Evolutionary conservation across 1,284 basidiomycete genomes (phyloP).

Genomic region (Tylopilus microsporus): DNA sequence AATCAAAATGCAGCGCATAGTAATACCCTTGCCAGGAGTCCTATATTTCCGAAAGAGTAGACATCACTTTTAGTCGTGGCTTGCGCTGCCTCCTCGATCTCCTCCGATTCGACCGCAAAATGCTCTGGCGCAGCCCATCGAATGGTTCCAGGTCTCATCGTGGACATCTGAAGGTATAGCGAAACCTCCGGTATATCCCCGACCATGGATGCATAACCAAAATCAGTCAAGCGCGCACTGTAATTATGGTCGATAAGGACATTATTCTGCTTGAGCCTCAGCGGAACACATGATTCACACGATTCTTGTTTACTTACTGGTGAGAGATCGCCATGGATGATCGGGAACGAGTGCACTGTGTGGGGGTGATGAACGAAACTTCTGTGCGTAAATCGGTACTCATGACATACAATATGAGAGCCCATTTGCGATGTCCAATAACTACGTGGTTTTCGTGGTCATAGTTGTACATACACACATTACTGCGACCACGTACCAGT

Average conservation of each 20-base stretch:
- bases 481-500: neutral
- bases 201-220: too few species aligned
- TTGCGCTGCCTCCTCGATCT: neutral
- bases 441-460: neutral
- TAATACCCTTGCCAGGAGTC: neutral
- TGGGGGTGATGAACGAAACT: too few species aligned
- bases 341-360: too few species aligned
- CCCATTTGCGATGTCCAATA: too few species aligned
- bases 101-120: neutral
- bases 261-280: constrained; percentile 1
- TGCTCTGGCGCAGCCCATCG: constrained; percentile 3
- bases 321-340: constrained; percentile 1
- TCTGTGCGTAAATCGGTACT: too few species aligned
- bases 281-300: neutral
- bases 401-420: too few species aligned
- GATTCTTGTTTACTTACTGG: neutral
- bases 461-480: too few species aligned
- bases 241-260: neutral
- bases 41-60: constrained; percentile 6
- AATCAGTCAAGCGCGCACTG: neutral
- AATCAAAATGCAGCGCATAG: neutral
- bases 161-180: neutral
- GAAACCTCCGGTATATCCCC: neutral
- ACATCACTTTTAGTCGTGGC: constrained; percentile 4
- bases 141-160: neutral